Conservation (phyloP, 2,329 filamentous ascomycete genomes). For the Neonectria sp. region DNA sequence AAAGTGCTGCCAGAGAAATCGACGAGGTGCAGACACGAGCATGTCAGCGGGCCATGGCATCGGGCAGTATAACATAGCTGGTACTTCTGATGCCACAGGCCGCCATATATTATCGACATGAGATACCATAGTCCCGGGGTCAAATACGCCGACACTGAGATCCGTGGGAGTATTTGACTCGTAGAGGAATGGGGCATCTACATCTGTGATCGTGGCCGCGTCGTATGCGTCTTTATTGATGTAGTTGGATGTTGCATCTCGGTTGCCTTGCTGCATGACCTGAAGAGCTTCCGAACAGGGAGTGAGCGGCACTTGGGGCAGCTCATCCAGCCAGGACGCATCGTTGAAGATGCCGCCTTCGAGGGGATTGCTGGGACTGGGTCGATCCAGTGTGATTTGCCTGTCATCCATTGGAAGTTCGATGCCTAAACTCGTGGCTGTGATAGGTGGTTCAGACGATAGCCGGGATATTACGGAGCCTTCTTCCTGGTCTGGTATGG, state of each 20-base stretch:
- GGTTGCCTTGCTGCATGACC: not conserved
- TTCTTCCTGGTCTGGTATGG: not conserved
- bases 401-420: not conserved
- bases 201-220: not conserved
- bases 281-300: slow-evolving; percentile 6
- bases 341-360: not conserved
- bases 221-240: not conserved
- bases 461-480: not conserved
- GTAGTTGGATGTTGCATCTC: not conserved
- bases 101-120: not conserved
- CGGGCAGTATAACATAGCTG: slow-evolving; percentile 25
- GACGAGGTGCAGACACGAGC: slow-evolving; percentile 33
- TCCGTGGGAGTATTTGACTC: not conserved
- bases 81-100: not conserved
- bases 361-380: not conserved
- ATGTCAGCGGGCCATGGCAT: slow-evolving; percentile 40
- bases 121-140: not conserved
- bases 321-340: not conserved
- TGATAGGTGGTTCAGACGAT: not conserved
- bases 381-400: not conserved
- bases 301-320: slow-evolving; percentile 4
- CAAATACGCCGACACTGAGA: not conserved
- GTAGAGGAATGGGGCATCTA: not conserved
- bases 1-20: slow-evolving; percentile 38
- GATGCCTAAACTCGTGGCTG: not conserved